Evolutionary conservation across 768 basidiomycete species (phyloP), one percentile per base, ranked within the genome.

Genomic region (Amanita pallidorosea): DNA sequence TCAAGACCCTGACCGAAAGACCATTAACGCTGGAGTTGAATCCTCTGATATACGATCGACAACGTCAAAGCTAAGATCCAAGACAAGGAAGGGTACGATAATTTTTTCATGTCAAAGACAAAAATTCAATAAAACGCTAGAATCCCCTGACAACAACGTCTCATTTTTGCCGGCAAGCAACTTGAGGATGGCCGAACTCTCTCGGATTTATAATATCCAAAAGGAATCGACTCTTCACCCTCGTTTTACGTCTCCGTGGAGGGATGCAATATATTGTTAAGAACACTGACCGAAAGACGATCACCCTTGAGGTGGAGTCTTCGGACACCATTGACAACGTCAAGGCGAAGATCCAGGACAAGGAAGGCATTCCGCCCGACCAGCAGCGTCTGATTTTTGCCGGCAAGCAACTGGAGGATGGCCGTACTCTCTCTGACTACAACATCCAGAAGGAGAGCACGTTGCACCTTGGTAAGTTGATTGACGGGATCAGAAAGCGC

Each of bases 401-500:
- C 47, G 88, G 89, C 33, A 90, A 91, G 73, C 88, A 90, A 63
- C 70, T 90, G n/a, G 88, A 92, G 63, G 89, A 92, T 53, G 89
- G 88, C 5, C 81, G 88, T 40, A 91, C 88, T 1, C 73, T 89
- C 7, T 75, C 77, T 0, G 79, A 83, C 54, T 81, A 82, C 60
- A 81, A 81, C 58, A 81, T 81, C 41, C 80, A 80, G 70, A 80
- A 81, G 63, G 79, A 81, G 67, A 72, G 73, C 17, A 85, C 83
- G 45, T 69, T 86, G 48, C 71, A 82, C 56, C 65, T 65, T 51
- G 70, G 70, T 70, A 59, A 43, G 69, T 60, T 34, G 18, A 37
- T 49, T 54, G 47, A 18, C 49, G 15, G 34, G 43, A 15, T 45
- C 27, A 20, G 40, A 40, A 34, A 43, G 29, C 27, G 35, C 27